A percentile compares a stretch with the other conserved stretches of the same genome.
These are phyloP conservation scores for Bothriochloa decipiens DNA, from an alignment of 176 grass and related monocot species.

Conservation along the genomic window DNA sequence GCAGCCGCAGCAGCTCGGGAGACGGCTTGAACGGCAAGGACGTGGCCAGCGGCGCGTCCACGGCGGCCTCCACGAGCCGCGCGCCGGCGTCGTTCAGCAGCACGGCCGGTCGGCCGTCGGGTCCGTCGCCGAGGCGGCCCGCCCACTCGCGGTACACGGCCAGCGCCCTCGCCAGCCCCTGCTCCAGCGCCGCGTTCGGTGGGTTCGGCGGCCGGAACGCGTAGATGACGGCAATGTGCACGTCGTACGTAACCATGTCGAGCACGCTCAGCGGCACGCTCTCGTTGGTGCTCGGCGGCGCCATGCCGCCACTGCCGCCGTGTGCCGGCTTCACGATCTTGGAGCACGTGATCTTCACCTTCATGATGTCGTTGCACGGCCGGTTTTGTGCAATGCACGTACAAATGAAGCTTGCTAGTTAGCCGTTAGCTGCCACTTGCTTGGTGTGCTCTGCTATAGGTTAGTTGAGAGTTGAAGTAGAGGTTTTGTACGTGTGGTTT, in stretches of 20 bases:
- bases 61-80: slow-evolving; percentile 56
- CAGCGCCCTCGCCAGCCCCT: slow-evolving; percentile 48
- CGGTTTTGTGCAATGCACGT: too few species aligned
- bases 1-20: slow-evolving; percentile 46
- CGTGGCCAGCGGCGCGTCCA: slow-evolving; percentile 47
- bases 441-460: too few species aligned
- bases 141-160: slow-evolving; percentile 62
- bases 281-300: slow-evolving; percentile 17
- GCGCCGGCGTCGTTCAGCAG: slow-evolving; percentile 59
- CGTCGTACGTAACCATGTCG: slow-evolving; percentile 67
- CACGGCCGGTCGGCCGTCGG: slow-evolving; percentile 39
- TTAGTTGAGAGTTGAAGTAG: not conserved
- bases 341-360: slow-evolving; percentile 51
- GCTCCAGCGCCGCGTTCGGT: slow-evolving; percentile 46
- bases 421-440: not conserved
- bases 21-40: slow-evolving; percentile 51
- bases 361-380: slow-evolving; percentile 37
- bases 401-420: not conserved
- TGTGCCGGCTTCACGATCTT: slow-evolving; percentile 54
- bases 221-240: slow-evolving; percentile 71
- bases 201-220: slow-evolving; percentile 68
- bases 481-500: not conserved
- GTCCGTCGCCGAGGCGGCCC: slow-evolving; percentile 43
- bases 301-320: slow-evolving; percentile 16
- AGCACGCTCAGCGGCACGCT: slow-evolving; percentile 59